Conservation (phyloP, 2,329 filamentous ascomycete genomes). For the Sporothrix euskadiensis region DNA sequence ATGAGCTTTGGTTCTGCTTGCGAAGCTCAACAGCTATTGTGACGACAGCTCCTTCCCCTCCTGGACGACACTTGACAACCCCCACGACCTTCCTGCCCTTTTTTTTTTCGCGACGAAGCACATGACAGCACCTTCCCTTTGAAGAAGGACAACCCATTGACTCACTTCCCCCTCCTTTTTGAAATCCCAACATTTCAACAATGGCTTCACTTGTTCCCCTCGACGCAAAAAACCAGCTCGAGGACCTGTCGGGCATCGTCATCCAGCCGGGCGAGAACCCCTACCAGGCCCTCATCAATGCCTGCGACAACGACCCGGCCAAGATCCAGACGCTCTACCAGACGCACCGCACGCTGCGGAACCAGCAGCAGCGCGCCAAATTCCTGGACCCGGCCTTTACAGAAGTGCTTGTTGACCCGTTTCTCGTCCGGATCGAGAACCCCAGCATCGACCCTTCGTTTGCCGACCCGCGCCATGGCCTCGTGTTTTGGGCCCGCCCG, state of each 20-base stretch:
- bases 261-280: slow-evolving; percentile 65
- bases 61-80: background rate
- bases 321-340: slow-evolving; percentile 72
- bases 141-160: background rate
- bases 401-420: slow-evolving; percentile 73
- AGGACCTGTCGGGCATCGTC: slow-evolving; percentile 56
- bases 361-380: slow-evolving; percentile 71
- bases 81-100: background rate
- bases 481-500: slow-evolving; percentile 87
- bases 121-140: background rate
- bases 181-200: background rate
- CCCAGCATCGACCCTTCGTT: slow-evolving; percentile 66
- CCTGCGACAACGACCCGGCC: slow-evolving; percentile 64
- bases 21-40: background rate
- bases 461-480: slow-evolving; percentile 73
- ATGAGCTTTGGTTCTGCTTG: slow-evolving; percentile 9
- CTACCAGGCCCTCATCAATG: slow-evolving; percentile 70
- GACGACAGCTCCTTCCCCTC: background rate
- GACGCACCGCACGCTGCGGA: slow-evolving; percentile 72
- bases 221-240: slow-evolving; percentile 53
- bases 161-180: background rate
- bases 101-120: background rate
- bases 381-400: slow-evolving; percentile 68
- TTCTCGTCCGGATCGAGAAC: slow-evolving; percentile 68
- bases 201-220: slow-evolving; percentile 39